Evolutionary conservation across 2,329 filamentous ascomycete species (phyloP).

Genomic region (Stagonosporopsis vannaccii): DNA sequence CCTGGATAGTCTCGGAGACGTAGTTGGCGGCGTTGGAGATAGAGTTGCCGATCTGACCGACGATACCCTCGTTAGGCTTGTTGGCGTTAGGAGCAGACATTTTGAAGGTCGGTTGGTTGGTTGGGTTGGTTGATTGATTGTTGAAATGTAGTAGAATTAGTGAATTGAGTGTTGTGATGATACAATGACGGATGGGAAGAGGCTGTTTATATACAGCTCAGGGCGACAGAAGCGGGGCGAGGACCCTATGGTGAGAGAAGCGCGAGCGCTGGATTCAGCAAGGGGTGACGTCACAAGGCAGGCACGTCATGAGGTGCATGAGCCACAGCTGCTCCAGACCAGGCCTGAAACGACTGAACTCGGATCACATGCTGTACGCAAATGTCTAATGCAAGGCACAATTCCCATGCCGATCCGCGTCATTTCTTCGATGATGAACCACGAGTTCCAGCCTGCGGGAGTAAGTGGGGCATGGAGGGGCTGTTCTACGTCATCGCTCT

Average conservation of each 20-base stretch:
- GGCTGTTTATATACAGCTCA: conserved; percentile 26
- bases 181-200: conserved; percentile 13
- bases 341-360: conserved; percentile 13
- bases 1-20: conserved; percentile 70
- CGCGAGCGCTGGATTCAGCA: conserved; percentile 11
- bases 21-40: conserved; percentile 70
- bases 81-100: conserved; percentile 56
- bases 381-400: conserved; percentile 22
- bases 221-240: conserved; percentile 12
- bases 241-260: conserved; percentile 13
- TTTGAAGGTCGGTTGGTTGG: conserved; percentile 31
- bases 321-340: conserved; percentile 20
- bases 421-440: conserved; percentile 18
- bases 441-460: conserved; percentile 16
- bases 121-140: conserved; percentile 18
- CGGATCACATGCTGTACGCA: conserved; percentile 20
- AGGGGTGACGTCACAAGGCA: conserved; percentile 13
- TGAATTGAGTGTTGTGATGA: conserved; percentile 27
- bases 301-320: conserved; percentile 13
- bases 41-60: conserved; percentile 52
- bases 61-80: conserved; percentile 54
- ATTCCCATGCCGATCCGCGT: conserved; percentile 20
- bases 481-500: conserved; percentile 12
- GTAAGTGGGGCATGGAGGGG: conserved; percentile 10
- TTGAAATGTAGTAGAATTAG: conserved; percentile 18